Conservation (phyloP, 2,329 filamentous ascomycete species). For the Nemania abortiva region DNA sequence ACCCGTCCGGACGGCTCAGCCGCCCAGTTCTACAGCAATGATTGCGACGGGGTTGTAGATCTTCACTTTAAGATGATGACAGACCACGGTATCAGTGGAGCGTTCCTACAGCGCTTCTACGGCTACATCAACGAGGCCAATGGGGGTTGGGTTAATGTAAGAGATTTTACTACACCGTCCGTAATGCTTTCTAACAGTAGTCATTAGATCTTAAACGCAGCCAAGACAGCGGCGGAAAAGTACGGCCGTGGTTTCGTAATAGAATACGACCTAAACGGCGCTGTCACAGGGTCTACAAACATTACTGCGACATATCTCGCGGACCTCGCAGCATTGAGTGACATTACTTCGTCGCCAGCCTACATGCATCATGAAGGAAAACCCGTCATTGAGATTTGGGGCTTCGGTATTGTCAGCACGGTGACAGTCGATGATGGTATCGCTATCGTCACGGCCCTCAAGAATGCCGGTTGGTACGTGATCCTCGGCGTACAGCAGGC, state of each 20-base stretch:
- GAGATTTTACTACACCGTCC: conserved; percentile 13
- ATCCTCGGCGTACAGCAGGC: conserved; percentile 47
- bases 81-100: conserved; percentile 43
- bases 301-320: conserved; percentile 42
- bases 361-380: conserved; percentile 48
- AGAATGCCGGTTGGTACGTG: conserved; percentile 45
- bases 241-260: conserved; percentile 47
- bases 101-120: conserved; percentile 46
- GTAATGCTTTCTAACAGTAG: conserved; percentile 11
- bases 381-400: conserved; percentile 47
- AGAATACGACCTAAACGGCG: conserved; percentile 46
- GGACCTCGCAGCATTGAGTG: conserved; percentile 41
- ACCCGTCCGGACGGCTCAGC: conserved; percentile 37
- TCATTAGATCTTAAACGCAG: conserved; percentile 41
- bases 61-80: conserved; percentile 47
- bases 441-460: conserved; percentile 44
- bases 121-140: conserved; percentile 45
- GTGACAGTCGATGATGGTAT: conserved; percentile 44
- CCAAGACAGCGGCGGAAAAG: conserved; percentile 44
- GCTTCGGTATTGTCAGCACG: conserved; percentile 43
- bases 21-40: conserved; percentile 45
- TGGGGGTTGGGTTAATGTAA: conserved; percentile 43
- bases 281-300: conserved; percentile 39
- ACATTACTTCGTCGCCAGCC: conserved; percentile 43
- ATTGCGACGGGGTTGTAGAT: conserved; percentile 46